Evolutionary conservation across 768 basidiomycete species (phyloP), one percentile per base, ranked within the genome.

Genomic region (Rhizopogon vesiculosus): DNA sequence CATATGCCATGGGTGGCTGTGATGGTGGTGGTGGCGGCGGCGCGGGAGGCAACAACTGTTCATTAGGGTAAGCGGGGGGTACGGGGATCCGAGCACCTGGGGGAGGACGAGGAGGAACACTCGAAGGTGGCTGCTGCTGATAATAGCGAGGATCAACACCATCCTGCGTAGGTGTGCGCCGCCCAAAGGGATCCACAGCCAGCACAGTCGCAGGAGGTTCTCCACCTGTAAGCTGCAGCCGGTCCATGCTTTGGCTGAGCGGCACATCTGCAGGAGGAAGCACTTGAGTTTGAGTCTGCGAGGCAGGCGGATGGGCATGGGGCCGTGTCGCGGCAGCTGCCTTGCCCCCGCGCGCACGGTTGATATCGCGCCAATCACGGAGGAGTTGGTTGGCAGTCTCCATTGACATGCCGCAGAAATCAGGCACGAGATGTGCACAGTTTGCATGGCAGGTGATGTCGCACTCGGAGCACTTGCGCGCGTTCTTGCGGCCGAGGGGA

Each of bases 371-470:
- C 82, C 91, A 87, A 70, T 94, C 89, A 50, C 87, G 84, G 50
- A 99, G 81, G 18, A 99, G 79, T 64, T 88, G 85, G 69, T 98
- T 98, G 46, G 97, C 96, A 39, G 92, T 96, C 72, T 98, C 96
- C 96, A 98, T 98, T 39, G 94, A 93, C 95, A 99, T 98, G 42
- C 97, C 97, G 66, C 97, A 99, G 73, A 99, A 98, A 72, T 99
- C 96, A 56, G 97, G 97, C 41, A 99, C 97, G 55, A 98, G 83
- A 70, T 99, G 97, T 1, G 94, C 91, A 73, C 97, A 99, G 60
- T 93, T 91, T 18, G 93, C 93, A 72, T 99, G 97, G 64, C 94
- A 98, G 45, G 96, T 98, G 62, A 98, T 86, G 65, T 89, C 85
- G 74, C 97, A 99, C 70, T 98, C 96, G 0, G 91, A 86, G 70